A percentile compares a stretch with the other conserved stretches of the same genome.
Evolutionary conservation across 176 grass and related monocot genomes (phyloP).

Genomic region (Triticum monococcum): DNA sequence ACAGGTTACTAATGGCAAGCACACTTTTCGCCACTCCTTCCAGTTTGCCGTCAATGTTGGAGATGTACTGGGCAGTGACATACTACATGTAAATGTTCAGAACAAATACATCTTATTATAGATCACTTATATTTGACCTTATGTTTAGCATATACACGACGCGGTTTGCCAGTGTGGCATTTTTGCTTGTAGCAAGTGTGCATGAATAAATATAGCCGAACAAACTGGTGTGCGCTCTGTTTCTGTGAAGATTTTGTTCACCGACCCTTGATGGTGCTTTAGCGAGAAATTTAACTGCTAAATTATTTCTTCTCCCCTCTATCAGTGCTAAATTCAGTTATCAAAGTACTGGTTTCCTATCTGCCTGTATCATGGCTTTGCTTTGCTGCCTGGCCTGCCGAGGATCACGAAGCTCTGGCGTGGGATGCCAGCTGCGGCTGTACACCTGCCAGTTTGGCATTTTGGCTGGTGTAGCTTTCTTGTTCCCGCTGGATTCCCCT

Average conservation of each 20-base stretch:
- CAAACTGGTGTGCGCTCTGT: neutral
- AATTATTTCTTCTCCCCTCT: neutral
- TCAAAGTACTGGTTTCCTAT: neutral
- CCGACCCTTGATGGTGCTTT: neutral
- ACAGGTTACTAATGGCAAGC: neutral
- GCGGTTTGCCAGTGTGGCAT: neutral
- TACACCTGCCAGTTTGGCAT: neutral
- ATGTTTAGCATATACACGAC: neutral
- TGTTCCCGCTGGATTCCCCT: neutral
- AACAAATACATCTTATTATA: neutral
- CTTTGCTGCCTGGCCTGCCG: neutral
- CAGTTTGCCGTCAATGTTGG: neutral
- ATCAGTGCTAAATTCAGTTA: neutral
- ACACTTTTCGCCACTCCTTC: neutral
- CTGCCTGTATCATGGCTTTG: neutral
- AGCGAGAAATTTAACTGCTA: neutral
- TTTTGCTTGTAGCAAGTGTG: neutral
- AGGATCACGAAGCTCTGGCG: neutral
- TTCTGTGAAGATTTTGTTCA: neutral
- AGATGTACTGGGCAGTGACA: conserved; percentile 20
- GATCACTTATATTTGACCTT: neutral
- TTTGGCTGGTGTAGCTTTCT: neutral
- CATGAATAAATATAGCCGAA: neutral
- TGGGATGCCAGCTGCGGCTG: neutral
- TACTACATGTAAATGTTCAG: conserved; percentile 1